These are phyloP conservation scores for Taphrina communis DNA, from an alignment of 1,139 yeast genomes.

Conservation along the genomic window DNA sequence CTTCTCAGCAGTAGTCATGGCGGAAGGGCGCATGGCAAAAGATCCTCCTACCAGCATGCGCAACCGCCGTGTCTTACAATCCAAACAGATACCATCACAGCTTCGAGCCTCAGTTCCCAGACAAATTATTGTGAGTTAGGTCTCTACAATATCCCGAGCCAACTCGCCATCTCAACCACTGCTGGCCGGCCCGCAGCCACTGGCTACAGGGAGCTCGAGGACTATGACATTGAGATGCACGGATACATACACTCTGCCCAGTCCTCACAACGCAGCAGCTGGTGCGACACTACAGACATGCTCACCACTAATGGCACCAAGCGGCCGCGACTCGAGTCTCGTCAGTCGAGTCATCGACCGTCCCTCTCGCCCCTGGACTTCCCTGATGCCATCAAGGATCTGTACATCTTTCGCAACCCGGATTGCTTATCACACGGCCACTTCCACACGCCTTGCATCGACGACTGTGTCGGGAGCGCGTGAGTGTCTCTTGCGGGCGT, in stretches of 20 bases:
- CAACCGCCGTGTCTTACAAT: too few relatives aligned
- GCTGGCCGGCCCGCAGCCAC: neutral
- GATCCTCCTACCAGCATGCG: too few relatives aligned
- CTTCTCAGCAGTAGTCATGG: too few relatives aligned
- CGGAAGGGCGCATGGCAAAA: too few relatives aligned
- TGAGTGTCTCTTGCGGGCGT: too few relatives aligned
- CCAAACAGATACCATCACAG: too few relatives aligned
- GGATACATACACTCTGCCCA: neutral
- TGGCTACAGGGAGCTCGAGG: neutral
- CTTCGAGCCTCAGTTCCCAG: too few relatives aligned
- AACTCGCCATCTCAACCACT: too few relatives aligned
- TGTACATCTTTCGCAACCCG: conserved; percentile 18
- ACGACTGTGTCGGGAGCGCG: neutral
- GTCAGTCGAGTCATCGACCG: neutral
- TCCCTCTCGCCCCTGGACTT: conserved; percentile 7
- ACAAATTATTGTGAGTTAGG: too few relatives aligned
- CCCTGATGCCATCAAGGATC: conserved; percentile 16
- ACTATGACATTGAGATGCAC: neutral
- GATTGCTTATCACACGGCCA: neutral
- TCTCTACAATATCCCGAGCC: too few relatives aligned
- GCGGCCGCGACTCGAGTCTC: neutral
- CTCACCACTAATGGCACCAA: neutral
- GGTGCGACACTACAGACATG: neutral
- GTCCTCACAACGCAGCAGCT: conserved; percentile 3
- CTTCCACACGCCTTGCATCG: neutral